Evolutionary conservation across 2,329 filamentous ascomycete genomes (phyloP).

Genomic region (Thelonectria olida): DNA sequence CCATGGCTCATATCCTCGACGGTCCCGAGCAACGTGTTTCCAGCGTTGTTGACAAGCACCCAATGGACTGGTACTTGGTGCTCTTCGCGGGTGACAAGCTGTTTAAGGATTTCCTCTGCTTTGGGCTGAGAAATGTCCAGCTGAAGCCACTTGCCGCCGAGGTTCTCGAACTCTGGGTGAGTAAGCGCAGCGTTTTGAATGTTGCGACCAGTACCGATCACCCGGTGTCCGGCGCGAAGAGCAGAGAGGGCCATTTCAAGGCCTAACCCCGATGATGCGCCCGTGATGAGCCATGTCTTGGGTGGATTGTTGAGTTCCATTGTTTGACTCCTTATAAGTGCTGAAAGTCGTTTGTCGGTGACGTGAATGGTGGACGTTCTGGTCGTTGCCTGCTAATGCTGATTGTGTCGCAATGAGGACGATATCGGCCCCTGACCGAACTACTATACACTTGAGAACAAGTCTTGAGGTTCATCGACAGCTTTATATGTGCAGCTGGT

Average conservation of each 20-base stretch:
- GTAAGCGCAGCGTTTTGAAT: neutral
- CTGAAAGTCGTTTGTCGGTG: no score
- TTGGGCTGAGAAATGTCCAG: neutral
- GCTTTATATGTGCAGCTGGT: no score
- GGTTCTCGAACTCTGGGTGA: neutral
- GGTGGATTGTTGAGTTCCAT: neutral
- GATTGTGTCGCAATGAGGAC: no score
- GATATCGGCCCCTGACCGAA: no score
- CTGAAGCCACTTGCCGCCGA: conserved; percentile 8
- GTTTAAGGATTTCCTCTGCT: neutral
- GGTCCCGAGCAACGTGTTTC: conserved; percentile 2
- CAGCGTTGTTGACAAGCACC: neutral
- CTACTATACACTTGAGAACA: no score
- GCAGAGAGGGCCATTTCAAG: conserved; percentile 19
- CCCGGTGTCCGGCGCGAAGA: conserved; percentile 12
- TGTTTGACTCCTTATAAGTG: no score
- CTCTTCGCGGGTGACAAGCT: neutral
- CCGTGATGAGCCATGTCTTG: conserved; percentile 12
- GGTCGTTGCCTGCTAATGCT: no score
- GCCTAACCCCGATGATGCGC: conserved; percentile 12
- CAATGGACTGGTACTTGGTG: neutral
- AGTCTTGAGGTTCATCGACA: no score
- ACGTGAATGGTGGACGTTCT: no score
- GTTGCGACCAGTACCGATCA: conserved; percentile 16
- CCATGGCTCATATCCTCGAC: conserved; percentile 20